Conservation (phyloP, 176 grass and related monocot species). For the Canna indica region DNA sequence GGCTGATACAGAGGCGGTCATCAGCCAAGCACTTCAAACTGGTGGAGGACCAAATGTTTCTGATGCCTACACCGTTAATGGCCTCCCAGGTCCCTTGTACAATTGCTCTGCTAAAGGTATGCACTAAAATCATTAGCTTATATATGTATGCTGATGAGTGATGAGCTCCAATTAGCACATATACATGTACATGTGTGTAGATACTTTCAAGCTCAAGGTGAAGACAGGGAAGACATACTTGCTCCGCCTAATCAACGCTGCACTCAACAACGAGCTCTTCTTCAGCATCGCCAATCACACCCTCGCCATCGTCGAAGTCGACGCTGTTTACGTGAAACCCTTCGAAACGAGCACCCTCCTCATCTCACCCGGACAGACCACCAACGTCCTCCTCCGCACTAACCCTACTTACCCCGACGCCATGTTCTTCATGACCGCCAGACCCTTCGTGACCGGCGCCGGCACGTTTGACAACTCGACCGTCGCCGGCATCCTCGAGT, state of each 20-base stretch:
- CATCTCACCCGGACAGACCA: conserved; percentile 62
- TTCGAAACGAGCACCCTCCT: conserved; percentile 36
- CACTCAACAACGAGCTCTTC: no score
- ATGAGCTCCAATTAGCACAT: no score
- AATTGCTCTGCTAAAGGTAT: conserved; percentile 8
- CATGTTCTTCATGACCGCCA: conserved; percentile 41
- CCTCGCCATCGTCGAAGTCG: conserved; percentile 56
- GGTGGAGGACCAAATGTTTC: conserved; percentile 6
- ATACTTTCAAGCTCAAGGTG: conserved; percentile 50
- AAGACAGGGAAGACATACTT: conserved; percentile 41
- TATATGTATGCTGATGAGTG: no score
- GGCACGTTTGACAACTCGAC: conserved; percentile 90
- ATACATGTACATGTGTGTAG: no score
- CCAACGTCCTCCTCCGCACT: conserved; percentile 51
- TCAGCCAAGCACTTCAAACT: background rate
- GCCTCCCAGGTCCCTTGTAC: no score
- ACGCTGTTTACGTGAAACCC: conserved; percentile 67
- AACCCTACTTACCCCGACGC: background rate
- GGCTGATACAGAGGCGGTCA: conserved; percentile 1
- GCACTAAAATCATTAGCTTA: no score
- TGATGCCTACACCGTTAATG: no score
- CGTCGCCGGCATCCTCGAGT: conserved; percentile 51
- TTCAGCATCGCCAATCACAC: conserved; percentile 67
- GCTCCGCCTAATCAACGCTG: conserved; percentile 79
- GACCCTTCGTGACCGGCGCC: conserved; percentile 37